Conservation (phyloP, 805 yeast species). For the Pichia paraexigua region DNA sequence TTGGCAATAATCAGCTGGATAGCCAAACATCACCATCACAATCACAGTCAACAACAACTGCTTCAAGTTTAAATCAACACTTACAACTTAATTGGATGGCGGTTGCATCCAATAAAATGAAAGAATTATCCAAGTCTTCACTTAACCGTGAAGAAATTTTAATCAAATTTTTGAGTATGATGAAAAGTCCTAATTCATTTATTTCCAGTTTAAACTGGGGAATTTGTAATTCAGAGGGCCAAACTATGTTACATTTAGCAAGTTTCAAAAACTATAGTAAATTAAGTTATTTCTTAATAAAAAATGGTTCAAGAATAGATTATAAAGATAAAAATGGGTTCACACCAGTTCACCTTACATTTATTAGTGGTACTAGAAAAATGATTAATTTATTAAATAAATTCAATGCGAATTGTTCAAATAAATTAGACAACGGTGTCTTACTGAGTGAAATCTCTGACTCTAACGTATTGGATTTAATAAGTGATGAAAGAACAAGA, state of each 20-base stretch:
- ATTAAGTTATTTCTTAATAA: constrained; percentile 56
- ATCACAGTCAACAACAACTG: constrained; percentile 5
- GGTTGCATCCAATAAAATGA: constrained; percentile 44
- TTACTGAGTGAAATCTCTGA: constrained; percentile 35
- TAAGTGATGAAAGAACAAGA: constrained; percentile 14
- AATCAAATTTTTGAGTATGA: constrained; percentile 44
- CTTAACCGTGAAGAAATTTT: constrained; percentile 43
- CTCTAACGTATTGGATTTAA: constrained; percentile 30
- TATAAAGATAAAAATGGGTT: constrained; percentile 70
- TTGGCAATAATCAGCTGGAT: constrained; percentile 44
- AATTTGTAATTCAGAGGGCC: constrained; percentile 74
- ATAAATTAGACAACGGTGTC: constrained; percentile 44
- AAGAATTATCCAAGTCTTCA: constrained; percentile 36
- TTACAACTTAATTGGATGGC: constrained; percentile 36
- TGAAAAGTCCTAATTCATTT: constrained; percentile 60
- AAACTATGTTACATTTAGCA: constrained; percentile 82
- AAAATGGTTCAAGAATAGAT: constrained; percentile 58
- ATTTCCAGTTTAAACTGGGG: constrained; percentile 65
- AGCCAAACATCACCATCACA: constrained; percentile 14
- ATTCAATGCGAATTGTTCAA: constrained; percentile 52
- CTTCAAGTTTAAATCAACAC: constrained; percentile 13
- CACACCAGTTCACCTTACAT: constrained; percentile 85
- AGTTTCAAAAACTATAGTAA: constrained; percentile 62
- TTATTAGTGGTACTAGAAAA: constrained; percentile 63
- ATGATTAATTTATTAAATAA: constrained; percentile 53